Evolutionary conservation across 495 filamentous ascomycete species (phyloP).

Genomic region (Oidiodendron maius): DNA sequence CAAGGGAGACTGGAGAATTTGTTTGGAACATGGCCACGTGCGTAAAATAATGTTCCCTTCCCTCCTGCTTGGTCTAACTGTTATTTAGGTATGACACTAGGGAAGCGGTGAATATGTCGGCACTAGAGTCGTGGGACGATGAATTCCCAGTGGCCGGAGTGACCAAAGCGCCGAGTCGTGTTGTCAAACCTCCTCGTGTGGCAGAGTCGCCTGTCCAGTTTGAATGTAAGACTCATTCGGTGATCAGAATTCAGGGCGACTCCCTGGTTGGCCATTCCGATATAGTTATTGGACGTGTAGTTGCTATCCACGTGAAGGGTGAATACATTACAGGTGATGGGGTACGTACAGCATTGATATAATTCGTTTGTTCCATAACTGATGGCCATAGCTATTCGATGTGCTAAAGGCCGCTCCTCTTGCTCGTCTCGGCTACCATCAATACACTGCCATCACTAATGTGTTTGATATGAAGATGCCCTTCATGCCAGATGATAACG

Average conservation of each 20-base stretch:
- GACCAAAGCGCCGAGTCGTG: not conserved
- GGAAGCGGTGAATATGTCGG: constrained; percentile 1
- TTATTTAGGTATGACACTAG: not conserved
- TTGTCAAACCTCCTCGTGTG: constrained; percentile 6
- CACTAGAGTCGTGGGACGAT: constrained; percentile 8
- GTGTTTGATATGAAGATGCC: constrained; percentile 1
- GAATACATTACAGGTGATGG: not conserved
- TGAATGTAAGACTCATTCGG: constrained; percentile 9
- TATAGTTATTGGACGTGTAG: constrained; percentile 11
- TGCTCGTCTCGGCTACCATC: not conserved
- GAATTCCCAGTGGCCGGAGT: constrained; percentile 6
- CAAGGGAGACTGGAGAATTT: constrained; percentile 4
- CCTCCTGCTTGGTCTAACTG: not conserved
- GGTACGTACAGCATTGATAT: too few relatives aligned
- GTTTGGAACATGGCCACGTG: constrained; percentile 16
- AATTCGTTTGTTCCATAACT: not conserved
- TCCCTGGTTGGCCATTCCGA: constrained; percentile 3
- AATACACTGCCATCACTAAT: not conserved
- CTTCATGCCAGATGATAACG: not conserved
- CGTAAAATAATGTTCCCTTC: too few relatives aligned
- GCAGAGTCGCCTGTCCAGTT: constrained; percentile 9
- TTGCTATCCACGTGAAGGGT: constrained; percentile 9
- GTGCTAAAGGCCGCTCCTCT: not conserved
- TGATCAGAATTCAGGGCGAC: constrained; percentile 2
- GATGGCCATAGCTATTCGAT: not conserved